Base-by-base conservation (phyloP, 164 flowering plant species). In the Macadamia integrifolia region DNA sequence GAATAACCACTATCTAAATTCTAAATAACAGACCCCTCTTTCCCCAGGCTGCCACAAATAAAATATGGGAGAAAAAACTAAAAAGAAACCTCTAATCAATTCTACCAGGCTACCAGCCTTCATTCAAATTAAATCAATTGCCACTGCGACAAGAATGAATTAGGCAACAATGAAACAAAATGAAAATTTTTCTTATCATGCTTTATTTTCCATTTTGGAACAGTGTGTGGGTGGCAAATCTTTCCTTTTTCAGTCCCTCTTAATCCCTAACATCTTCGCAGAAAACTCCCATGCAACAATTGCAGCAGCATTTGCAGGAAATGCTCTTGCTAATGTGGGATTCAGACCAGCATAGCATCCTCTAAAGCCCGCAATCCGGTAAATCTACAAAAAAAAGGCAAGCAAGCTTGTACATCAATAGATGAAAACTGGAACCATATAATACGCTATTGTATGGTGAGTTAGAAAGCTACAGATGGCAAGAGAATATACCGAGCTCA, bases 231-330 rank as follows among this genome's bases (percentile, higher is more conserved):
- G 23, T 23, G 23, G 23, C 23, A 23, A 23, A 23, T 23, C 23
- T 23, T 23, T 23, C 23, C 23, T 23, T 23, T 23, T 15, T 71
- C 67, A 84, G 42, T 81, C 82, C 29, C 68, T 87, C 74, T 60
- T 80, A 66, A 89, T 80, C 46, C 96, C 97, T 43, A 93, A 66
- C 61, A 89, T 0, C 76, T 89, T 89, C 59, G 82, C 75, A 30
- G 97, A 81, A n/a, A 86, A 78, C 77, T 93, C 98, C 97, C 91
- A 93, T 42, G 93, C 75, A 64, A 91, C 96, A 50, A 93, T 91
- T 44, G 98, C 96, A 62, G 97, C 92, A 59, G 93, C 97, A 80
- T 93, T 93, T 65, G 98, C 98, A 72, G 98, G 98, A 82, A 93
- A 93, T 66, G 96, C 97, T 69, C 97, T 83, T 30, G 78, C 78